These are phyloP conservation scores for Monascus purpureus DNA, from an alignment of 495 filamentous ascomycete species.

Conservation along the genomic window DNA sequence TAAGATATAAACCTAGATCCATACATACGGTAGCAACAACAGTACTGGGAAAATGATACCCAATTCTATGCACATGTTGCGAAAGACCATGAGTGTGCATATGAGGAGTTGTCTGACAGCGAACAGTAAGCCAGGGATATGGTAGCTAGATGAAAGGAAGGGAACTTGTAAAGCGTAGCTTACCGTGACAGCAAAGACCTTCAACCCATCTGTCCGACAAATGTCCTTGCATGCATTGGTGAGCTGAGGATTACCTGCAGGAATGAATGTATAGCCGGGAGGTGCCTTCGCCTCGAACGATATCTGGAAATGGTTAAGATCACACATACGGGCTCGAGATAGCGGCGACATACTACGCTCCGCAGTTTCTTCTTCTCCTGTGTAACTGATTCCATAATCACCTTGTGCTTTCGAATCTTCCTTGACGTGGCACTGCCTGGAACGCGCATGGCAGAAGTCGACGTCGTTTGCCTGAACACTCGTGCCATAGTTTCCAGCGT, in stretches of 20 bases:
- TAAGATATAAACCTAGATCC: constrained; percentile 28
- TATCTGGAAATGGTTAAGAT: constrained; percentile 24
- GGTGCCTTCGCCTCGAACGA: constrained; percentile 44
- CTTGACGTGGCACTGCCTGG: constrained; percentile 18
- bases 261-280: constrained; percentile 70
- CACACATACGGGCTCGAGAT: constrained; percentile 1
- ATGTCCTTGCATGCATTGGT: constrained; percentile 67
- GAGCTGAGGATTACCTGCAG: constrained; percentile 63
- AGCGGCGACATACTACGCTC: constrained; percentile 35
- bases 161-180: constrained; percentile 22
- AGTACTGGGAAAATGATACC: constrained; percentile 57
- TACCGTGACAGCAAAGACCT: constrained; percentile 73
- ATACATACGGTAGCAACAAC: constrained; percentile 42
- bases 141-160: not conserved
- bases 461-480: constrained; percentile 20
- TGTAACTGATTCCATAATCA: constrained; percentile 42
- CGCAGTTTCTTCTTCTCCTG: constrained; percentile 47
- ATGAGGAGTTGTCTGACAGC: constrained; percentile 29
- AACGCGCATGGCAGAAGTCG: constrained; percentile 18
- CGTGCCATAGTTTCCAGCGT: constrained; percentile 21
- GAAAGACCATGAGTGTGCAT: constrained; percentile 37
- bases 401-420: constrained; percentile 38
- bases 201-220: constrained; percentile 50
- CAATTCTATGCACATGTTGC: constrained; percentile 59
- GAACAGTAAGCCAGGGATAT: constrained; percentile 5